phyloP scores from a whole-genome alignment of 192 early-diverging fungal genomes.

The Podila epigama region DNA sequence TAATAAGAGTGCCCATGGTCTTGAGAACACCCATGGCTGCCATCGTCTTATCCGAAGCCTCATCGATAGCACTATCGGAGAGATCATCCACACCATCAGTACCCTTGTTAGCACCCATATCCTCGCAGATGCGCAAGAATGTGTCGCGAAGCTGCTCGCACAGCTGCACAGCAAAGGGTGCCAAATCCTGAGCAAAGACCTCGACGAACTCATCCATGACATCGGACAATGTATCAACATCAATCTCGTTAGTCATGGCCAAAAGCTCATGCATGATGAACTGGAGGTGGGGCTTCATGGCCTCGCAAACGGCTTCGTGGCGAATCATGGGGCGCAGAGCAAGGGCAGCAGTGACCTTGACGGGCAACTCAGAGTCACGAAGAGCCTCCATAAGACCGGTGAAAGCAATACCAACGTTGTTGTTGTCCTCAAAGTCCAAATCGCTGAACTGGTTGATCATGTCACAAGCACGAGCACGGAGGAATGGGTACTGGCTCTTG shows the following conservation, averaged over 20 bases:
- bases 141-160: slow-evolving; percentile 87
- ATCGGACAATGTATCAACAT: slow-evolving; percentile 86
- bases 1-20: slow-evolving; percentile 88
- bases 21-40: slow-evolving; percentile 91
- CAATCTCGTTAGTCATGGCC: slow-evolving; percentile 91
- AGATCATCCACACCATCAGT: slow-evolving; percentile 51
- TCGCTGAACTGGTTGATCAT: slow-evolving; percentile 65
- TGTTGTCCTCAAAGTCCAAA: slow-evolving; percentile 67
- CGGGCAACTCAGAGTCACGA: slow-evolving; percentile 84
- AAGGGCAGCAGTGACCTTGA: slow-evolving; percentile 87
- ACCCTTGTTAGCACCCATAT: slow-evolving; percentile 53
- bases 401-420: slow-evolving; percentile 61
- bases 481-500: slow-evolving; percentile 79
- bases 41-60: slow-evolving; percentile 84
- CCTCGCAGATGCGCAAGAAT: slow-evolving; percentile 77
- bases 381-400: slow-evolving; percentile 68
- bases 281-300: slow-evolving; percentile 49
- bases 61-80: slow-evolving; percentile 67
- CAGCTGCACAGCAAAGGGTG: slow-evolving; percentile 94
- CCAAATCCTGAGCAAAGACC: slow-evolving; percentile 89
- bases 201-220: slow-evolving; percentile 94
- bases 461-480: slow-evolving; percentile 75
- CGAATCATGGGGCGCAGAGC: slow-evolving; percentile 82
- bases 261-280: slow-evolving; percentile 69
- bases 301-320: slow-evolving; percentile 60